Evolutionary conservation across 2,329 filamentous ascomycete genomes (phyloP).

Genomic region (Alternaria viburni): DNA sequence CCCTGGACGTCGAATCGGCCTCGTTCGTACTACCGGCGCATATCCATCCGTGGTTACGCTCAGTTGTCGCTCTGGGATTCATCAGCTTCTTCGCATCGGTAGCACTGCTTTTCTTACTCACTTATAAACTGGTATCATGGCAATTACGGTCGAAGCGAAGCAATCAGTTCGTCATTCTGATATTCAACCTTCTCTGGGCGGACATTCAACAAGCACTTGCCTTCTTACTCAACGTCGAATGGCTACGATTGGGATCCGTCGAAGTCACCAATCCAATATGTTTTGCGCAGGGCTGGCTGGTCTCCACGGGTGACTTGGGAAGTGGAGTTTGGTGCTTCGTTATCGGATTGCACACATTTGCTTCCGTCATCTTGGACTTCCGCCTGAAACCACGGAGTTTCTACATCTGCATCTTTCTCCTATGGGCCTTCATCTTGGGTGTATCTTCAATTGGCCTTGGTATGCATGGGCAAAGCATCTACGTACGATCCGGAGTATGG

Average conservation of each 20-base stretch:
- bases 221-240: slow-evolving; percentile 68
- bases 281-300: slow-evolving; percentile 71
- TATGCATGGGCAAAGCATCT: slow-evolving; percentile 56
- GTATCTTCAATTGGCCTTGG: slow-evolving; percentile 61
- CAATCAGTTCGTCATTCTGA: slow-evolving; percentile 73
- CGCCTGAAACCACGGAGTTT: slow-evolving; percentile 60
- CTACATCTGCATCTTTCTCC: slow-evolving; percentile 53
- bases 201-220: slow-evolving; percentile 71
- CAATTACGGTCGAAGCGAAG: slow-evolving; percentile 43
- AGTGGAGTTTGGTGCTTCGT: slow-evolving; percentile 71
- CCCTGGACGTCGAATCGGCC: slow-evolving; percentile 33
- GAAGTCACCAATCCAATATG: slow-evolving; percentile 62
- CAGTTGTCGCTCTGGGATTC: slow-evolving; percentile 55
- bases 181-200: slow-evolving; percentile 72
- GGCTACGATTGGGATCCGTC: slow-evolving; percentile 63
- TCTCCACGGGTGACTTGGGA: slow-evolving; percentile 70
- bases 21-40: slow-evolving; percentile 43
- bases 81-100: slow-evolving; percentile 56
- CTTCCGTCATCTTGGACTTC: slow-evolving; percentile 64
- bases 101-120: slow-evolving; percentile 53
- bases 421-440: slow-evolving; percentile 67
- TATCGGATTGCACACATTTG: slow-evolving; percentile 71
- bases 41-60: slow-evolving; percentile 52
- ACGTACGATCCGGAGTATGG: slow-evolving; percentile 70
- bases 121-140: slow-evolving; percentile 54